Percentiles rank a stretch among this genome's conserved stretches.
Conservation (phyloP, 2,329 filamentous ascomycete species). For the Cercospora zeae-maydis region DNA sequence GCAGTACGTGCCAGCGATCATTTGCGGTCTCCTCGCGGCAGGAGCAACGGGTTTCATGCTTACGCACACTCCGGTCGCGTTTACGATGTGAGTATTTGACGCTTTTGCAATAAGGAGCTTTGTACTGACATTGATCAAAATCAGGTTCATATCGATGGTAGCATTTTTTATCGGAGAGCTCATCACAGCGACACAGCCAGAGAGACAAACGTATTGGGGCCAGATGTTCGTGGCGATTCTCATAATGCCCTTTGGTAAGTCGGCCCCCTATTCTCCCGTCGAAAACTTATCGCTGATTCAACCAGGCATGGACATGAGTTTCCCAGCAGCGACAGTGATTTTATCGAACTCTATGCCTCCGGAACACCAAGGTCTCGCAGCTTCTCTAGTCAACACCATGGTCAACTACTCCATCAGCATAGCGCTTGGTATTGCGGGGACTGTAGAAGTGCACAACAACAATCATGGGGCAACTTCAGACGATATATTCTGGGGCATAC, state of each 20-base stretch:
- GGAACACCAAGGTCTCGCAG: conserved; percentile 50
- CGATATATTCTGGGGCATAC: conserved; percentile 38
- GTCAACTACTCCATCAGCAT: conserved; percentile 66
- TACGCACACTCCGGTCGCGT: conserved; percentile 38
- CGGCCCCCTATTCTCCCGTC: not conserved
- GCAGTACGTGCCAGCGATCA: conserved; percentile 34
- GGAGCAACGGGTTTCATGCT: conserved; percentile 39
- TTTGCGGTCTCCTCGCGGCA: conserved; percentile 38
- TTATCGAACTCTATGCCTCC: conserved; percentile 50
- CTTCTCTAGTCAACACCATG: conserved; percentile 58
- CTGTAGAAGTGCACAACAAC: conserved; percentile 52
- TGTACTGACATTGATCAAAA: not conserved
- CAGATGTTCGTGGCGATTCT: conserved; percentile 38
- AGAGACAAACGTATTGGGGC: conserved; percentile 38
- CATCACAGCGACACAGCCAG: conserved; percentile 34
- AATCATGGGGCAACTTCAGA: conserved; percentile 33
- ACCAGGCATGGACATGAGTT: conserved; percentile 61
- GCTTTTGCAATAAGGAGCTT: not conserved
- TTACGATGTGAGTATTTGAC: conserved; percentile 31
- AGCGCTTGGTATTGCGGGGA: conserved; percentile 62
- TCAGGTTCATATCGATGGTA: conserved; percentile 33
- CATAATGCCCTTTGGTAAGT: conserved; percentile 26
- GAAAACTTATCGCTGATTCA: not conserved
- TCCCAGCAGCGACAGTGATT: conserved; percentile 60
- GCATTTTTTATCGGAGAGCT: conserved; percentile 36